phyloP scores from a whole-genome alignment of 1,139 yeast species.

The Waltiozyma sp. region DNA sequence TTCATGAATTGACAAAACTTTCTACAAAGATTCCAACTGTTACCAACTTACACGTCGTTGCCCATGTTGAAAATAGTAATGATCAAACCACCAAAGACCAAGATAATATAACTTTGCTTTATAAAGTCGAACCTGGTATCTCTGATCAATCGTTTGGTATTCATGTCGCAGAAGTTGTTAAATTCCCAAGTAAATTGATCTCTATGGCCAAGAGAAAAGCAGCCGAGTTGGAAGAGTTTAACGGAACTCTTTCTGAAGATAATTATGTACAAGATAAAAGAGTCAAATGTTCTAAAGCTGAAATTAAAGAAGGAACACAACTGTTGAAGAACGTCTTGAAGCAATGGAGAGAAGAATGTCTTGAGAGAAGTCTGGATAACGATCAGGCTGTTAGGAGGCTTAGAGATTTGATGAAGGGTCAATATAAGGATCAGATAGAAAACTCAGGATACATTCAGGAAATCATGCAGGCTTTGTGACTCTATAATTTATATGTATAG shows the following conservation, averaged over 20 bases:
- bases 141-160: conserved; percentile 95
- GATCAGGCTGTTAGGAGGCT: conserved; percentile 29
- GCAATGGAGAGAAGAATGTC: conserved; percentile 48
- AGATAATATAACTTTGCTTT: conserved; percentile 69
- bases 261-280: conserved; percentile 33
- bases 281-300: conserved; percentile 42
- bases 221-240: conserved; percentile 66
- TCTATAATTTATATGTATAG: too few species aligned
- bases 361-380: conserved; percentile 16
- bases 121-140: conserved; percentile 85
- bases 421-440: conserved; percentile 19
- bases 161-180: conserved; percentile 92
- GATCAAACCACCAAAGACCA: conserved; percentile 21
- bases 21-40: conserved; percentile 54
- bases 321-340: conserved; percentile 44
- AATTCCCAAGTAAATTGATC: conserved; percentile 80
- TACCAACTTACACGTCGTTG: conserved; percentile 83
- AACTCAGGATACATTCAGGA: conserved; percentile 33
- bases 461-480: conserved; percentile 18
- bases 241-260: conserved; percentile 25
- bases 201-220: conserved; percentile 95
- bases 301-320: conserved; percentile 45
- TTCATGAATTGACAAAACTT: conserved; percentile 83
- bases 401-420: conserved; percentile 23
- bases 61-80: conserved; percentile 50